Conservation (phyloP, 2,329 filamentous ascomycete species). For the Sphaerulina populicola region DNA sequence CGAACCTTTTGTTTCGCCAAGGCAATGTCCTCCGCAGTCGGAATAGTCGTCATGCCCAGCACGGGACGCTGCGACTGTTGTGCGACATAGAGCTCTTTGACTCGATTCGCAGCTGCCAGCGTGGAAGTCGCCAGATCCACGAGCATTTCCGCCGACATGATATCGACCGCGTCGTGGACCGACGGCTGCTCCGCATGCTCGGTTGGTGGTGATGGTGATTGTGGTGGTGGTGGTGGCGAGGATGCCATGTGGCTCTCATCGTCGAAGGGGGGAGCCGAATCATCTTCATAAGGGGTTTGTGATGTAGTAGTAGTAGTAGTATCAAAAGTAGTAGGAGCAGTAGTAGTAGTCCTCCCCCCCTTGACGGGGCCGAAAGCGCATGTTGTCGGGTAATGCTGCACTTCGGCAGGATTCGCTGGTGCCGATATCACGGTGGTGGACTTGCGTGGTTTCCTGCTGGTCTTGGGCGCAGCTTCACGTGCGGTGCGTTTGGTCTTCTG, state of each 20-base stretch:
- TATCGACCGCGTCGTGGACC: constrained; percentile 16
- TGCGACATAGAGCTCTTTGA: constrained; percentile 23
- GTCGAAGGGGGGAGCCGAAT: background rate
- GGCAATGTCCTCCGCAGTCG: constrained; percentile 20
- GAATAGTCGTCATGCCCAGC: constrained; percentile 14
- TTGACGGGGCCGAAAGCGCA: constrained; percentile 23
- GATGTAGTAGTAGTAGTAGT: background rate
- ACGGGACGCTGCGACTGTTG: constrained; percentile 16
- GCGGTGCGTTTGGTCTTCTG: constrained; percentile 11
- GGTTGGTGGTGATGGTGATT: background rate
- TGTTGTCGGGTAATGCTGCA: constrained; percentile 21
- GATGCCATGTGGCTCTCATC: background rate
- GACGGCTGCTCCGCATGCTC: constrained; percentile 1
- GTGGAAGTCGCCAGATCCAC: constrained; percentile 24
- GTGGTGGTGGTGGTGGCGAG: background rate
- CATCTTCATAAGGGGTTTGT: background rate
- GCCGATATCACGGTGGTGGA: constrained; percentile 13
- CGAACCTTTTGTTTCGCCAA: constrained; percentile 21
- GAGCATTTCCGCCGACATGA: constrained; percentile 26
- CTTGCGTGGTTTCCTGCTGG: constrained; percentile 5
- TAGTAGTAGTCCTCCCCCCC: background rate
- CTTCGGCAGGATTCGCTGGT: constrained; percentile 12
- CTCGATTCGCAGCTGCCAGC: constrained; percentile 19
- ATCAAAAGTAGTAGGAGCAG: too few species aligned
- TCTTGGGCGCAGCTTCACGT: constrained; percentile 7